Evolutionary conservation across 225 moss, liverwort and hornwort genomes (phyloP).

Genomic region (Polytrichum formosum): DNA sequence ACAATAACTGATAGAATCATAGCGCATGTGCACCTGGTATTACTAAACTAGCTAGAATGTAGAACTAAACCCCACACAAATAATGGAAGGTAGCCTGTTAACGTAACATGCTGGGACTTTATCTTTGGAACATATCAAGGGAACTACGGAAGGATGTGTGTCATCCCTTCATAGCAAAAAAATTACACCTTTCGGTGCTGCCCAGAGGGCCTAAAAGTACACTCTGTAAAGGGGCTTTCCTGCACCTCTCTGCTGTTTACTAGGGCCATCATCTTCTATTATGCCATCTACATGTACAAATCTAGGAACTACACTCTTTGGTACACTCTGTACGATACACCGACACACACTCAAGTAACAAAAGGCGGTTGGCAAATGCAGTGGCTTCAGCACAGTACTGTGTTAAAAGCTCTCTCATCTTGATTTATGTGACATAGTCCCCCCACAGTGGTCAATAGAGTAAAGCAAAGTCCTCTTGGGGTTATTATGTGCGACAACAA

Average conservation of each 20-base stretch:
- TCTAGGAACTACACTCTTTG: constrained; percentile 8
- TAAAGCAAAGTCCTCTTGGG: not conserved
- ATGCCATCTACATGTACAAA: constrained; percentile 28
- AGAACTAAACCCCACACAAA: constrained; percentile 5
- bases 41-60: not conserved
- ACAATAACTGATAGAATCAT: not conserved
- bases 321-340: constrained; percentile 23
- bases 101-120: not conserved
- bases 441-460: no score
- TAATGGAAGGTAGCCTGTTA: constrained; percentile 1
- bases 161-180: constrained; percentile 41
- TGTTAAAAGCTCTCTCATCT: constrained; percentile 7
- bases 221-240: constrained; percentile 3
- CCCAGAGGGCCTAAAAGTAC: constrained; percentile 26
- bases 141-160: constrained; percentile 34
- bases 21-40: not conserved
- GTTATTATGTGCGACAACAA: not conserved
- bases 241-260: constrained; percentile 14
- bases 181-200: constrained; percentile 19
- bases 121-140: constrained; percentile 3
- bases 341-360: no score
- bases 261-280: constrained; percentile 26
- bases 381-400: constrained; percentile 16
- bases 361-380: constrained; percentile 1
- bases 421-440: no score